These are phyloP conservation scores for Citrullus colocynthis DNA, from an alignment of 306 rosid species.

Conservation along the genomic window DNA sequence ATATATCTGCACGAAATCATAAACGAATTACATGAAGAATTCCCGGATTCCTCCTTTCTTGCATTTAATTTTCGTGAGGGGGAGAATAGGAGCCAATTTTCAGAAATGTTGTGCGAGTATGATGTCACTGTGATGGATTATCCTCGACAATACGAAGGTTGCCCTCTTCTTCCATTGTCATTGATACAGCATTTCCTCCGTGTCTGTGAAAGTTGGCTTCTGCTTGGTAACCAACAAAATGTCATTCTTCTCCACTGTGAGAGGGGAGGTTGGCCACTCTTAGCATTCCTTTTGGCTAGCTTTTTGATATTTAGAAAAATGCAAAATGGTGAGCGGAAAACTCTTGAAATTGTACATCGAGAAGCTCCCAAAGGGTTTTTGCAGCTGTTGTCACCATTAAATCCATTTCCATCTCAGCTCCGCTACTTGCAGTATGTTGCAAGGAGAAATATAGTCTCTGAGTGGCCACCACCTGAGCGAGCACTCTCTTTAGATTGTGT, in stretches of 20 bases:
- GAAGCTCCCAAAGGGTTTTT: slow-evolving; percentile 92
- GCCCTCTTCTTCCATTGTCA: slow-evolving; percentile 74
- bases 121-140: slow-evolving; percentile 88
- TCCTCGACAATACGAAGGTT: slow-evolving; percentile 92
- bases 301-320: slow-evolving; percentile 53
- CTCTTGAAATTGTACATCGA: slow-evolving; percentile 81
- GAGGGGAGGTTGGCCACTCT: slow-evolving; percentile 96
- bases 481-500: slow-evolving; percentile 84
- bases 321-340: slow-evolving; percentile 67
- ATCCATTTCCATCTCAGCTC: slow-evolving; percentile 92
- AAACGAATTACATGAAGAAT: slow-evolving; percentile 75
- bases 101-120: slow-evolving; percentile 47
- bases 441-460: slow-evolving; percentile 67
- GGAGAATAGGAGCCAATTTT: slow-evolving; percentile 57
- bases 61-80: slow-evolving; percentile 96
- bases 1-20: slow-evolving; percentile 67
- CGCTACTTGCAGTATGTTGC: slow-evolving; percentile 89
- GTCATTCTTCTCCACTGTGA: slow-evolving; percentile 80
- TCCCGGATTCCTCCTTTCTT: slow-evolving; percentile 79
- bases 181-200: slow-evolving; percentile 87
- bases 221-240: slow-evolving; percentile 47
- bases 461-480: slow-evolving; percentile 96
- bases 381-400: slow-evolving; percentile 72
- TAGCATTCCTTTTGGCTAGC: slow-evolving; percentile 69
- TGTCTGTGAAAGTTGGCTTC: slow-evolving; percentile 78